Conservation (phyloP, 257 asterid species). For the Linderniella brevidens region DNA sequence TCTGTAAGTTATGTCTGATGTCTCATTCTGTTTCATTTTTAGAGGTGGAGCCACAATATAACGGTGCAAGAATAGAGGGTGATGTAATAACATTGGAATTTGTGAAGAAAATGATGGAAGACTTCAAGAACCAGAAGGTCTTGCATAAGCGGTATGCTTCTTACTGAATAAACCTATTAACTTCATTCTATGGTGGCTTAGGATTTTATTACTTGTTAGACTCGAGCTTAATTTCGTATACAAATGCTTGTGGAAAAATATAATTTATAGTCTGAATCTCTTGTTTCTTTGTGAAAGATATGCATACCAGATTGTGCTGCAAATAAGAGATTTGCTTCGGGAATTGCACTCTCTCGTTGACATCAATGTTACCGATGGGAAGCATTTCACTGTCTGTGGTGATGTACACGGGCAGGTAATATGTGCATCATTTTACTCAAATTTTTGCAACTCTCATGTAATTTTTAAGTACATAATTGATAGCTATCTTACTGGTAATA, state of each 20-base stretch:
- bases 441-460: too few relatives aligned
- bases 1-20: background rate
- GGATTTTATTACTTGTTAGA: too few relatives aligned
- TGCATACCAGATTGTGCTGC: slow-evolving; percentile 89
- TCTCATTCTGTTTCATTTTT: slow-evolving; percentile 14
- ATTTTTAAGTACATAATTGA: too few relatives aligned
- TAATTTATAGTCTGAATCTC: background rate
- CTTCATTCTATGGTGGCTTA: too few relatives aligned
- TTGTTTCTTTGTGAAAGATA: slow-evolving; percentile 23
- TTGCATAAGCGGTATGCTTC: slow-evolving; percentile 59
- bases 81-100: slow-evolving; percentile 82
- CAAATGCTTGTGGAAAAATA: background rate
- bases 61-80: slow-evolving; percentile 89
- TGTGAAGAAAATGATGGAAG: slow-evolving; percentile 87
- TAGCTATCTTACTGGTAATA: too few relatives aligned
- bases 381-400: slow-evolving; percentile 93
- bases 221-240: background rate
- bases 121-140: slow-evolving; percentile 79
- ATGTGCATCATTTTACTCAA: background rate
- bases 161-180: too few relatives aligned
- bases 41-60: slow-evolving; percentile 89
- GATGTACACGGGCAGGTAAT: slow-evolving; percentile 99
- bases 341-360: slow-evolving; percentile 93
- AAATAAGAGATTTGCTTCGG: slow-evolving; percentile 54
- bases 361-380: slow-evolving; percentile 65